Conservation (phyloP, 768 basidiomycete species). For the Arthromyces matolae region DNA sequence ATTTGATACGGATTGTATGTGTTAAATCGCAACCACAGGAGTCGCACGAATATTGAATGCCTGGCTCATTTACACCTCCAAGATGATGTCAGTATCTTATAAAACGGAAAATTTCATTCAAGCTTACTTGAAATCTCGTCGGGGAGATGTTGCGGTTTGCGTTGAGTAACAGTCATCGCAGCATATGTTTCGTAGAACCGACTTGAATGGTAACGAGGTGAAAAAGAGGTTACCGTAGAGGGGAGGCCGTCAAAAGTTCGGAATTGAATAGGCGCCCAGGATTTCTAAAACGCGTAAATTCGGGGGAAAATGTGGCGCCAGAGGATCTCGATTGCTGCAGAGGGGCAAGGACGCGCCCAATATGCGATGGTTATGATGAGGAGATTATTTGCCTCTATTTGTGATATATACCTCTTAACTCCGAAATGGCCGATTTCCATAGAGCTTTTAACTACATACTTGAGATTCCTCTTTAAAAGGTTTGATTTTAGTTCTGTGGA, state of each 20-base stretch:
- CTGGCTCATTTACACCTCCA: slow-evolving; percentile 75
- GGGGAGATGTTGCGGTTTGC: slow-evolving; percentile 59
- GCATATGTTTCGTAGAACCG: not conserved
- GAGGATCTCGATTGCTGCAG: no score
- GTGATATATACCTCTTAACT: not conserved
- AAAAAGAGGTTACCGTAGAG: not conserved
- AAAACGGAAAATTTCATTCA: not conserved
- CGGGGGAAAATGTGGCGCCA: not conserved
- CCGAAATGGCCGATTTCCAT: slow-evolving; percentile 1
- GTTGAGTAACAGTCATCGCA: slow-evolving; percentile 62
- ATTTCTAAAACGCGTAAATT: slow-evolving; percentile 1
- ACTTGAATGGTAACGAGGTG: not conserved
- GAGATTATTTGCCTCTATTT: slow-evolving; percentile 9
- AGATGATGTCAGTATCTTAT: slow-evolving; percentile 3
- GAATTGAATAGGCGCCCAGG: slow-evolving; percentile 5
- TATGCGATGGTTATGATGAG: slow-evolving; percentile 11
- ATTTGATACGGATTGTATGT: slow-evolving; percentile 95
- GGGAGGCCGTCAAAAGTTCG: not conserved
- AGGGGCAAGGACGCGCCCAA: slow-evolving; percentile 4
- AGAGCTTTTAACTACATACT: not conserved
- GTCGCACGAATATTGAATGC: slow-evolving; percentile 81
- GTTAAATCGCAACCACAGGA: slow-evolving; percentile 85
- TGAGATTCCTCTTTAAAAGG: no score
- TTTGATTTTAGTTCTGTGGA: no score
- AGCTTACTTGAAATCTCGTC: slow-evolving; percentile 63